phyloP scores from a whole-genome alignment of 805 yeast species.

The Candida qinlingensis region DNA sequence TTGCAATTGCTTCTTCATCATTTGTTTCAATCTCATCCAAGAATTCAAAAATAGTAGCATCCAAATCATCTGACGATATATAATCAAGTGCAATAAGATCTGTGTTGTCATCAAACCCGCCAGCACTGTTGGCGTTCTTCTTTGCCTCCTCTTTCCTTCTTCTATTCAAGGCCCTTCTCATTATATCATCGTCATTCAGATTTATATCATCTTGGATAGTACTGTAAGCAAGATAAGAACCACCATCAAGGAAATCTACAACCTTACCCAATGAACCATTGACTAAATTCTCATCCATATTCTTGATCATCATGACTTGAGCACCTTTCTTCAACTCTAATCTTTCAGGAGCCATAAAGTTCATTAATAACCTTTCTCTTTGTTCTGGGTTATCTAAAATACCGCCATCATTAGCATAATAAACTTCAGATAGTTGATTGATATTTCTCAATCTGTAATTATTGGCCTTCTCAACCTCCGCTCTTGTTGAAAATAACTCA shows the following conservation, averaged over 20 bases:
- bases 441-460: slow-evolving; percentile 40
- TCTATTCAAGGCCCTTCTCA: slow-evolving; percentile 8
- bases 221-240: slow-evolving; percentile 39
- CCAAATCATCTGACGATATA: slow-evolving; percentile 23
- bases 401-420: slow-evolving; percentile 54
- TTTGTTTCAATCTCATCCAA: slow-evolving; percentile 26
- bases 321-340: slow-evolving; percentile 62
- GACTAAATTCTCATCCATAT: slow-evolving; percentile 64
- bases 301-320: slow-evolving; percentile 80
- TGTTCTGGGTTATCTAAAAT: slow-evolving; percentile 33
- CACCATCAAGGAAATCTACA: slow-evolving; percentile 49
- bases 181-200: slow-evolving; percentile 20
- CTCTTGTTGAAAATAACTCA: slow-evolving; percentile 65
- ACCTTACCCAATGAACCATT: slow-evolving; percentile 77
- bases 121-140: neutral
- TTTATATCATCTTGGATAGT: slow-evolving; percentile 19
- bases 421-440: slow-evolving; percentile 39
- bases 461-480: slow-evolving; percentile 68
- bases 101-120: neutral
- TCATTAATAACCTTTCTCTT: slow-evolving; percentile 41
- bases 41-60: slow-evolving; percentile 47
- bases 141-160: neutral
- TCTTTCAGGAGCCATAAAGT: slow-evolving; percentile 57
- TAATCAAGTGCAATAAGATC: slow-evolving; percentile 4
- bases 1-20: slow-evolving; percentile 24